Conservation (phyloP, 805 yeast species). For the Pichia insulana region DNA sequence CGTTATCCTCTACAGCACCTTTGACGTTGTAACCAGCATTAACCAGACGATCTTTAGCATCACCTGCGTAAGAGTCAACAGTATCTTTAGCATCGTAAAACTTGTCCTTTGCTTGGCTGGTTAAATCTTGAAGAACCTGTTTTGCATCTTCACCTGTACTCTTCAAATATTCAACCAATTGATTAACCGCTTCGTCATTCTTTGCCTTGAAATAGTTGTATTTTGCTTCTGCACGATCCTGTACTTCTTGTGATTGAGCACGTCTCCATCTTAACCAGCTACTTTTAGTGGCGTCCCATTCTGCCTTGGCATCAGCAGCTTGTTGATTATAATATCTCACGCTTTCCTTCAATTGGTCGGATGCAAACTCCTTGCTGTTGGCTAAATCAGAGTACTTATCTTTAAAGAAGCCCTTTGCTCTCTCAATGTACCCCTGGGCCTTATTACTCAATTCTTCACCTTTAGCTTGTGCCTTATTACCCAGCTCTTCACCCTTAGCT, state of each 20-base stretch:
- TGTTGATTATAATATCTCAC: constrained; percentile 19
- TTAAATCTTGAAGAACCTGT: neutral
- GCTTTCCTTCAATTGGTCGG: constrained; percentile 19
- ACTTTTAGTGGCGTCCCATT: constrained; percentile 20
- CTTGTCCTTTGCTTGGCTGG: neutral
- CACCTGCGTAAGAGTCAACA: too few species aligned
- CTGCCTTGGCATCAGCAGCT: constrained; percentile 19
- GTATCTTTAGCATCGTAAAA: neutral
- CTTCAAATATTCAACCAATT: constrained; percentile 10
- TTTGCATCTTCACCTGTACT: neutral
- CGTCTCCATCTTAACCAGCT: constrained; percentile 24
- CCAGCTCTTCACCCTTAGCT: neutral
- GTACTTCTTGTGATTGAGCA: constrained; percentile 23
- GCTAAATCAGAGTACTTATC: constrained; percentile 30
- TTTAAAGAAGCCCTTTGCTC: constrained; percentile 12
- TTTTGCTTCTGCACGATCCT: constrained; percentile 20
- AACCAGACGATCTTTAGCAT: neutral
- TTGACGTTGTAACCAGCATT: constrained; percentile 6
- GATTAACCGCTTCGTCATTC: constrained; percentile 16
- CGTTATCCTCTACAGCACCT: constrained; percentile 4
- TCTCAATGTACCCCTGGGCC: constrained; percentile 5
- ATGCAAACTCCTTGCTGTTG: constrained; percentile 13
- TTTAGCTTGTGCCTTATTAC: constrained; percentile 2
- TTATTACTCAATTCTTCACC: constrained; percentile 1
- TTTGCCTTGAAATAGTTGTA: constrained; percentile 15